Evolutionary conservation across 2,329 filamentous ascomycete species (phyloP), one percentile per base, ranked within the genome.

Genomic region (Hansfordia pulvinata): DNA sequence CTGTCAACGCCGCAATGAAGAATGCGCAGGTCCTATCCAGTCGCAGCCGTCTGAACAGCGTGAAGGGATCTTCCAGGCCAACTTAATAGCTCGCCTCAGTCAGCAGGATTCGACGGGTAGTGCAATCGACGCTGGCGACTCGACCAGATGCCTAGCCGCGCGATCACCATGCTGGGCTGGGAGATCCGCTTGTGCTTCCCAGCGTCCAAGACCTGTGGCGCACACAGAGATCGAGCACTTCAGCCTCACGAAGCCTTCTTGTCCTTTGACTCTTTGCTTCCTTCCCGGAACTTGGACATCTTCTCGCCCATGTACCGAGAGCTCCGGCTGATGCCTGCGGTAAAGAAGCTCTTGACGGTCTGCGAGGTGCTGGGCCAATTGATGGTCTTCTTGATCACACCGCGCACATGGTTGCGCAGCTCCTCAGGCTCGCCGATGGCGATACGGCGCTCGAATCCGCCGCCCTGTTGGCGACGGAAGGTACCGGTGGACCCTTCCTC

Each of bases 291-390:
- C 50, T 83, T 84, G 35, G 58, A 58, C 33, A 75, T 59, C 63
- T 98, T 98, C 50, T 96, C 90, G 22, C 66, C 61, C 29, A 92
- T 43, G 49, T 98, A 98, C 35, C 75, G 69, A 58, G 69, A 66
- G 5, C 76, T 77, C 41, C 76, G 70, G 6, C 59, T 46, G 10
- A 80, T 48, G 0, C 90, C 92, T 0, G 80, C 76, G 3, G 85
- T 96, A 23, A 94, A 50, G 2, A 80, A 50, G 2, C 85, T 76
- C 56, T 98, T 98, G 35, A 88, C 47, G 28, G 76, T 90, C 53
- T 98, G 88, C 5, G 75, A 75, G 3, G 82, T 84, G 42, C 84
- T 90, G 1, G 90, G 86, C 90, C 90, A 96, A 30, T 73, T 70
- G 41, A 96, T 83, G 0, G 92, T 96, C 47, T 80, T 79, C 45